phyloP scores from a whole-genome alignment of 352 stramenopile genomes.

The Phytophthora pisi region DNA sequence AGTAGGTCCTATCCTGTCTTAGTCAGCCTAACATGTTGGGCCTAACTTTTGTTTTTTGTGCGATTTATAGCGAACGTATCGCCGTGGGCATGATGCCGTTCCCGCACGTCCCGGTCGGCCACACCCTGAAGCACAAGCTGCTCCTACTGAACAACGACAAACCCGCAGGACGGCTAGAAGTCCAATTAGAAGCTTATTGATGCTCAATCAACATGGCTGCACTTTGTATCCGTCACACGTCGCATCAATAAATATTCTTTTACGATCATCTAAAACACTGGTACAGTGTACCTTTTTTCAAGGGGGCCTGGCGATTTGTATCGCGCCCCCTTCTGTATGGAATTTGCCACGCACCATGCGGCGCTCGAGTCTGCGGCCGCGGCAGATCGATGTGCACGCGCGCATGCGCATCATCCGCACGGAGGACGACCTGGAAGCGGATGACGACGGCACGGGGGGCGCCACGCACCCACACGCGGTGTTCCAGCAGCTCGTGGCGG shows the following conservation, averaged over 20 bases:
- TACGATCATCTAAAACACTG: neutral
- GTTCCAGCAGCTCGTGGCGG: conserved; percentile 79
- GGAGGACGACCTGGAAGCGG: conserved; percentile 77
- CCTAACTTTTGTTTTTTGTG: conserved; percentile 6
- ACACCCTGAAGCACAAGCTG: conserved; percentile 28
- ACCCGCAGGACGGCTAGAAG: conserved; percentile 28
- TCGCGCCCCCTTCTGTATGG: conserved; percentile 15
- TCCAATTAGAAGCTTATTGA: conserved; percentile 31
- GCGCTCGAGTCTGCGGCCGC: conserved; percentile 83
- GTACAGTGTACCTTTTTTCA: conserved; percentile 15
- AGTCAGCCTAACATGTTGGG: neutral
- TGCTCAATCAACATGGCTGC: conserved; percentile 17
- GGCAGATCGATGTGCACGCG: conserved; percentile 89
- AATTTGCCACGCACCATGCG: conserved; percentile 50
- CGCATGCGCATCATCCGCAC: conserved; percentile 85
- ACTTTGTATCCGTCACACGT: conserved; percentile 6
- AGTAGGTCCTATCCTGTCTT: conserved; percentile 25
- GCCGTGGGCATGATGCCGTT: conserved; percentile 36
- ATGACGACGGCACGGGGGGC: conserved; percentile 54
- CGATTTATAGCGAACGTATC: conserved; percentile 23
- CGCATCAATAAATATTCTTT: neutral
- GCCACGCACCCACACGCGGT: conserved; percentile 46
- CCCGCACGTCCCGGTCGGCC: conserved; percentile 22
- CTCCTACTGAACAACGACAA: conserved; percentile 34
- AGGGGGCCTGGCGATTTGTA: conserved; percentile 8